Percentiles rank a stretch among this genome's conserved stretches.
Conservation (phyloP, 805 yeast genomes). For the Candida verbasci region DNA sequence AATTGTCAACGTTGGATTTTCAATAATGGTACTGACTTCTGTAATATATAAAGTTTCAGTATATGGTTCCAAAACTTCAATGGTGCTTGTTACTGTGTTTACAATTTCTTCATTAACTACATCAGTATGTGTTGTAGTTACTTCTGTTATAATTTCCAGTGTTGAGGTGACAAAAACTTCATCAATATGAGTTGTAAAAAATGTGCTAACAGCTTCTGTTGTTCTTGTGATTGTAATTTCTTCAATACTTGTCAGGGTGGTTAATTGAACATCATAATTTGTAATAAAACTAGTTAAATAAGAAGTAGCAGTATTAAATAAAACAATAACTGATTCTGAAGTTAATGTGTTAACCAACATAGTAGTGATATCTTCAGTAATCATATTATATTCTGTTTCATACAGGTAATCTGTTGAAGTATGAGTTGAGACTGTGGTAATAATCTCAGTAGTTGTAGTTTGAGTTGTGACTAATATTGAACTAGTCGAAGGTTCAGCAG, state of each 20-base stretch:
- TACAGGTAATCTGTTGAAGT: neutral
- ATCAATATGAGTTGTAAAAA: neutral
- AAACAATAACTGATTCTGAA: neutral
- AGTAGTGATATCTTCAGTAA: neutral
- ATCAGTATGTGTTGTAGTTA: neutral
- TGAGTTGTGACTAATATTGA: neutral
- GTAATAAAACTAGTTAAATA: neutral
- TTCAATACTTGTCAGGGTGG: neutral
- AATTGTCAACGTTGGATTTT: neutral
- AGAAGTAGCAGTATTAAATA: neutral
- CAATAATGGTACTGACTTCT: neutral
- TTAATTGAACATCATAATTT: too few species aligned
- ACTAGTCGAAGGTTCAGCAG: neutral
- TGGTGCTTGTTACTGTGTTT: neutral
- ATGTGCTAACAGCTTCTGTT: neutral
- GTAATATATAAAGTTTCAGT: constrained; percentile 1
- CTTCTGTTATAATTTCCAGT: neutral
- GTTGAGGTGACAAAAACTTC: neutral
- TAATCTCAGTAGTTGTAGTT: neutral
- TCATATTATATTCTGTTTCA: neutral
- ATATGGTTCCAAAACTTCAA: neutral
- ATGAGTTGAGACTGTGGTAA: neutral
- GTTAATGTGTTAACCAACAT: neutral
- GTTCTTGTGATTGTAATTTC: neutral
- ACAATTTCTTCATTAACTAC: neutral